A percentile compares a stretch with the other conserved stretches of the same genome.
Conservation (phyloP, 2,329 filamentous ascomycete species). For the Alternaria tenuissima region DNA sequence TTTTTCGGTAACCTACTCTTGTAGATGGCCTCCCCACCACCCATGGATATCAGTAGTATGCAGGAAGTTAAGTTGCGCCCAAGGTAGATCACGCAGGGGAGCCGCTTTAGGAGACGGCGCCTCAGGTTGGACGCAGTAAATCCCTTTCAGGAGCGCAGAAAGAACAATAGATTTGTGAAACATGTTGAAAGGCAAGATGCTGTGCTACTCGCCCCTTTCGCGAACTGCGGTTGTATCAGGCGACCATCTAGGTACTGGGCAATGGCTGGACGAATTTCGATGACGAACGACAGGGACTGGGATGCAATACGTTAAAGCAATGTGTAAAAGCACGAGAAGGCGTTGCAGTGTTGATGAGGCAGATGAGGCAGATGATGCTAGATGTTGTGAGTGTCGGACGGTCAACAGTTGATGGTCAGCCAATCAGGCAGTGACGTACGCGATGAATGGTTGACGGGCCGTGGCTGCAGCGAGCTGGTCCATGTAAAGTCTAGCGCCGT, state of each 20-base stretch:
- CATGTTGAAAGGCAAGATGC: constrained; percentile 25
- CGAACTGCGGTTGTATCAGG: constrained; percentile 12
- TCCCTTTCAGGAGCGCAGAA: constrained; percentile 51
- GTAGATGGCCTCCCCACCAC: constrained; percentile 92
- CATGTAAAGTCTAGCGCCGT: constrained; percentile 16
- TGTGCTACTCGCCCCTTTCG: constrained; percentile 1
- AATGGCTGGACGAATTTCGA: constrained; percentile 12
- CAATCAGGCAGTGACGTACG: constrained; percentile 27
- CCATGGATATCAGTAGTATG: constrained; percentile 92
- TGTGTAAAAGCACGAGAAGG: constrained; percentile 1
- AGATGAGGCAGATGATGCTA: constrained; percentile 2
- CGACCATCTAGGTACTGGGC: constrained; percentile 28
- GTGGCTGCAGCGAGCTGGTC: constrained; percentile 14
- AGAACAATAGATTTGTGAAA: constrained; percentile 22
- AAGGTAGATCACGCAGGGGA: constrained; percentile 83
- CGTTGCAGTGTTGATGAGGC: constrained; percentile 2
- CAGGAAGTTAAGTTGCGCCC: constrained; percentile 94
- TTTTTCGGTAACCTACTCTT: constrained; percentile 69
- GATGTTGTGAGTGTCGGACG: constrained; percentile 12
- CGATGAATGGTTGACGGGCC: constrained; percentile 20
- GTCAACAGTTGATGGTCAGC: constrained; percentile 10
- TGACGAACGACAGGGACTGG: constrained; percentile 7
- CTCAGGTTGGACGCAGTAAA: constrained; percentile 72
- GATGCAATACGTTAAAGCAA: not conserved
- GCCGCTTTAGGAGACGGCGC: constrained; percentile 80